These are phyloP conservation scores for Boechera retrofracta DNA, from an alignment of 345 rosid genomes.

Conservation along the genomic window DNA sequence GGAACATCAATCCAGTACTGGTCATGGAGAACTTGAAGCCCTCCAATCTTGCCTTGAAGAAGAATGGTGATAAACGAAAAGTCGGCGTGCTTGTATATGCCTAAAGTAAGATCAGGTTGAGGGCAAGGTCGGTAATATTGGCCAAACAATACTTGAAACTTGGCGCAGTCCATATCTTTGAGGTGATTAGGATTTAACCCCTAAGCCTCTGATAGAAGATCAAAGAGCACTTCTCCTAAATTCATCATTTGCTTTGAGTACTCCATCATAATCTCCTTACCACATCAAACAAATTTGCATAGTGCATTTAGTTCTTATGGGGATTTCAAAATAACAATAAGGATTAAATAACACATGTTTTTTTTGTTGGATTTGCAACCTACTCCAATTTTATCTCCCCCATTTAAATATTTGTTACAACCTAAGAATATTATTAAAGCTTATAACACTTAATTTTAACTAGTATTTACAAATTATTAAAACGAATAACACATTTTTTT, in stretches of 20 bases:
- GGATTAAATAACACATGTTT: too few species aligned
- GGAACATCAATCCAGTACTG: constrained; percentile 57
- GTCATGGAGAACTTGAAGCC: constrained; percentile 59
- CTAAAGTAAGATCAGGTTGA: constrained; percentile 56
- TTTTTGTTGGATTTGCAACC: too few species aligned
- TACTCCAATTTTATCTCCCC: too few species aligned
- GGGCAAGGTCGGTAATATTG: constrained; percentile 65
- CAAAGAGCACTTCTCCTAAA: constrained; percentile 48
- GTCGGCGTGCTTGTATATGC: constrained; percentile 54
- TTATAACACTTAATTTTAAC: too few species aligned
- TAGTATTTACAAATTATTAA: too few species aligned
- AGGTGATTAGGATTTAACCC: constrained; percentile 53
- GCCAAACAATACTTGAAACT: constrained; percentile 43
- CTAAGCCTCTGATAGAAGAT: constrained; percentile 58
- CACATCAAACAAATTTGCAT: background rate
- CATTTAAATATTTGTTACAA: too few species aligned
- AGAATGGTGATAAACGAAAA: constrained; percentile 56
- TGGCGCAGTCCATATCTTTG: constrained; percentile 40
- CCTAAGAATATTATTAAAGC: too few species aligned
- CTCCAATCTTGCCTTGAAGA: constrained; percentile 60
- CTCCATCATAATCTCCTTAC: constrained; percentile 49
- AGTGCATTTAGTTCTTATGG: too few species aligned
- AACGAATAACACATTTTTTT: too few species aligned
- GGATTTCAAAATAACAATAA: too few species aligned
- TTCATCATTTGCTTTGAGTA: constrained; percentile 50